Conservation (phyloP, 106 monocot species). For the Dendrobium chrysotoxum region DNA sequence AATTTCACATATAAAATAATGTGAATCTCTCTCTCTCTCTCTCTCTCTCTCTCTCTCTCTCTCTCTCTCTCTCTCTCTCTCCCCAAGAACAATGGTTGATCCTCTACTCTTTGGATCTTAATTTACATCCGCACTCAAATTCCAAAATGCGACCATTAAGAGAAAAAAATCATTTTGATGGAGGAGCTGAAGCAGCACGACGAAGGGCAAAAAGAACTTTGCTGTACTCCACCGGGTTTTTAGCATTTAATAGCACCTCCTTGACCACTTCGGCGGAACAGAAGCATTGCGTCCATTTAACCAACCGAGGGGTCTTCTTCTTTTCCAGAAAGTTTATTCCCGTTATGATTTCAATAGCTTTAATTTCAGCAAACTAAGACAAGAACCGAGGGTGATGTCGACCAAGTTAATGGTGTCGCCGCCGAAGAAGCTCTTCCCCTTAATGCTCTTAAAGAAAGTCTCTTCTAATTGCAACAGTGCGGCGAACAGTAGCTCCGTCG, state of each 20-base stretch:
- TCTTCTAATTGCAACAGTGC: slow-evolving; percentile 26
- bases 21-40: too few relatives aligned
- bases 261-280: slow-evolving; percentile 18
- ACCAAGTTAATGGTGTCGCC: slow-evolving; percentile 37
- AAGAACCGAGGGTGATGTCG: slow-evolving; percentile 35
- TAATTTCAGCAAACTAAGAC: slow-evolving; percentile 23
- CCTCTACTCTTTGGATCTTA: too few relatives aligned
- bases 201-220: background rate
- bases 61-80: too few relatives aligned
- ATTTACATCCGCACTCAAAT: too few relatives aligned
- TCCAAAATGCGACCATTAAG: too few relatives aligned
- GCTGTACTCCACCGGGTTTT: slow-evolving; percentile 15
- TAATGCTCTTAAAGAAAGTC: slow-evolving; percentile 26
- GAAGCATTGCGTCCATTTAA: slow-evolving; percentile 35
- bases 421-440: slow-evolving; percentile 37
- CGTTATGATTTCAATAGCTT: slow-evolving; percentile 12
- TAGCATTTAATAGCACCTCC: slow-evolving; percentile 27
- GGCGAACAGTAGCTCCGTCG: background rate
- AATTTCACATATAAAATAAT: too few relatives aligned
- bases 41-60: too few relatives aligned
- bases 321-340: slow-evolving; percentile 21
- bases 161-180: too few relatives aligned
- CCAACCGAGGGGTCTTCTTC: slow-evolving; percentile 19
- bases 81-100: too few relatives aligned
- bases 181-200: too few relatives aligned